These are phyloP conservation scores for Ceratocystis huliohia DNA, from an alignment of 2,329 filamentous ascomycete species.

Conservation along the genomic window DNA sequence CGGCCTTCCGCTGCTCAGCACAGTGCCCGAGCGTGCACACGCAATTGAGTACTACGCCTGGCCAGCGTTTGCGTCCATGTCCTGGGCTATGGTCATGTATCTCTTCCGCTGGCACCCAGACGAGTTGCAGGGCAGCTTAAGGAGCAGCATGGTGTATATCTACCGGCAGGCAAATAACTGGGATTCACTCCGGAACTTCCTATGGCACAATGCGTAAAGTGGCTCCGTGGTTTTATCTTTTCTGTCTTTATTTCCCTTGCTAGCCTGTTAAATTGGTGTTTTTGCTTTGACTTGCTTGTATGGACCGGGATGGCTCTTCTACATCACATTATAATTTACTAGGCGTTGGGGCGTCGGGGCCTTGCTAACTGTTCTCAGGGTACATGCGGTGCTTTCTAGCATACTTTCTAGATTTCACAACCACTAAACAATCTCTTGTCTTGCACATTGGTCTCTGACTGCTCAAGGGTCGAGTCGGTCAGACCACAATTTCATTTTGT, in stretches of 20 bases:
- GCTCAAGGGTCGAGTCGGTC: not conserved
- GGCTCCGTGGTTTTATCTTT: not conserved
- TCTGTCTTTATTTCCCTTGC: slow-evolving; percentile 11
- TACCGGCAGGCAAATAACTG: slow-evolving; percentile 81
- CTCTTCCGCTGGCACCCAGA: slow-evolving; percentile 86
- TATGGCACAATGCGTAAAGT: slow-evolving; percentile 64
- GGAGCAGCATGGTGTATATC: slow-evolving; percentile 96
- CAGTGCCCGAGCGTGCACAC: slow-evolving; percentile 32
- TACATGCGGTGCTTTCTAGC: not conserved
- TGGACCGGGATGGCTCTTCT: not conserved
- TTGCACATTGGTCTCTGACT: not conserved
- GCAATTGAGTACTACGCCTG: slow-evolving; percentile 61
- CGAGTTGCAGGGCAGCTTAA: slow-evolving; percentile 77
- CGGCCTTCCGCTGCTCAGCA: slow-evolving; percentile 38
- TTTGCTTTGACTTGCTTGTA: not conserved
- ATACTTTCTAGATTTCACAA: not conserved
- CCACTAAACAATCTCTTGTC: not conserved
- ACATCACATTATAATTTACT: not conserved
- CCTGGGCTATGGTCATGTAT: slow-evolving; percentile 93
- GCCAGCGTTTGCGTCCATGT: slow-evolving; percentile 81
- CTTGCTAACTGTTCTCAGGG: not conserved
- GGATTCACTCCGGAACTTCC: slow-evolving; percentile 71
- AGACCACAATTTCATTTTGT: not conserved
- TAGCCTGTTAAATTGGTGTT: not conserved
- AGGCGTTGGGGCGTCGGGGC: not conserved